Evolutionary conservation across 2,329 filamentous ascomycete genomes (phyloP).

Genomic region (Beauveria sp.): DNA sequence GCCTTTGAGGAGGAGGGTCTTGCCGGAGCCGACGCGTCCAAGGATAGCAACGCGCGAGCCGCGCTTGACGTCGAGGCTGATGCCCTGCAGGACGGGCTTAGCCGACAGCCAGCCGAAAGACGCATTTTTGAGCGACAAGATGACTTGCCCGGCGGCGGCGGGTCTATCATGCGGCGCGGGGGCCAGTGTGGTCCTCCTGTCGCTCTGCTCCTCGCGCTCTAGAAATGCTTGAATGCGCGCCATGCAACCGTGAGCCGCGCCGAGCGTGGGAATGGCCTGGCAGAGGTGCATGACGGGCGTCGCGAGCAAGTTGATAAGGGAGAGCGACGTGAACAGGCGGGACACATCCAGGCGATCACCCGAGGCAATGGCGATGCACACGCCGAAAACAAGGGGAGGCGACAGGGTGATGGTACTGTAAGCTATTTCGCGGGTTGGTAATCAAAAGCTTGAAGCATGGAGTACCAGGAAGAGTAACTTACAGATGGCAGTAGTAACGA

Average conservation of each 20-base stretch:
- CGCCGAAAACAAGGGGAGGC: not conserved
- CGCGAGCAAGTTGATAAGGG: not conserved
- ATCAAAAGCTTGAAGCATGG: not conserved
- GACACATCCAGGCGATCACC: not conserved
- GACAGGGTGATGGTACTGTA: conserved; percentile 3
- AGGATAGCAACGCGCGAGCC: conserved; percentile 1
- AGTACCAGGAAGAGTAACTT: not conserved
- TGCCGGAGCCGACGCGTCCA: not conserved
- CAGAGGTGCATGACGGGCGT: conserved; percentile 2
- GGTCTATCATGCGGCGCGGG: not conserved
- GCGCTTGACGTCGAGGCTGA: conserved; percentile 1
- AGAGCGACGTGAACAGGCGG: not conserved
- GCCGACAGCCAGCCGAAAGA: not conserved
- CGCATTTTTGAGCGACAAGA: not conserved
- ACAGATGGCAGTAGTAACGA: not conserved
- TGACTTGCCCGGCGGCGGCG: no score
- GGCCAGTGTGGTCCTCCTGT: not conserved
- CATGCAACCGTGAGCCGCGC: conserved; percentile 1
- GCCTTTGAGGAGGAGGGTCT: not conserved
- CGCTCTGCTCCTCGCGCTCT: not conserved
- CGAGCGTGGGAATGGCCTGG: not conserved
- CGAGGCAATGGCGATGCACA: not conserved
- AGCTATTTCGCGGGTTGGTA: not conserved
- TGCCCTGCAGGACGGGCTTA: not conserved
- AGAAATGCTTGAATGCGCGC: not conserved